Evolutionary conservation across 2,329 filamentous ascomycete genomes (phyloP).

Genomic region (Apiospora marii): DNA sequence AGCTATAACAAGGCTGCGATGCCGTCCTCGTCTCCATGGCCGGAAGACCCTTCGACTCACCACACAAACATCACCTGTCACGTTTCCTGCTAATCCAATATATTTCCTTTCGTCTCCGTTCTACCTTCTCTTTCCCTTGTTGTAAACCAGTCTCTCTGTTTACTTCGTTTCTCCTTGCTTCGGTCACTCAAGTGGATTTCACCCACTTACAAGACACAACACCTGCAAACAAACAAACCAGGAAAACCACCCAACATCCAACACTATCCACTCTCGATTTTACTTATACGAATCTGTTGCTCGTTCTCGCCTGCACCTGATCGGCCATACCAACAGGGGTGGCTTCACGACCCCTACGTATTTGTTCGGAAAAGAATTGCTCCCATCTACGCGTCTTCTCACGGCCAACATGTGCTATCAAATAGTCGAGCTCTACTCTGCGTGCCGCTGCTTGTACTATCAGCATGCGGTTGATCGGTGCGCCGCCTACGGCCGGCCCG

Average conservation of each 20-base stretch:
- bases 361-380: neutral
- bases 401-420: slow-evolving; percentile 81
- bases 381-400: slow-evolving; percentile 1
- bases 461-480: slow-evolving; percentile 87
- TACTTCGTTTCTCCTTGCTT: slow-evolving; percentile 17
- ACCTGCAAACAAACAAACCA: neutral
- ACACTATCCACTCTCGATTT: slow-evolving; percentile 11
- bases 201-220: slow-evolving; percentile 8
- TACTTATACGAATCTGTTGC: slow-evolving; percentile 3
- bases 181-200: slow-evolving; percentile 12
- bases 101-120: slow-evolving; percentile 16
- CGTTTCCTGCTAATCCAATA: slow-evolving; percentile 9
- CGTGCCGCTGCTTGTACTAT: slow-evolving; percentile 89
- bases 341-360: neutral
- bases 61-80: slow-evolving; percentile 9
- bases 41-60: slow-evolving; percentile 21
- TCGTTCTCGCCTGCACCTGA: neutral
- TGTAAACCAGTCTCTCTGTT: slow-evolving; percentile 15
- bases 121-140: neutral
- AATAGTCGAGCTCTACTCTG: slow-evolving; percentile 84
- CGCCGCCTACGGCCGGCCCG: slow-evolving; percentile 74
- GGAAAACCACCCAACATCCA: slow-evolving; percentile 1
- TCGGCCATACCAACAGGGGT: neutral
- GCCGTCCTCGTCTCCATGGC: slow-evolving; percentile 12
- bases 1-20: slow-evolving; percentile 18